phyloP scores from a whole-genome alignment of 225 moss, liverwort and hornwort species.

The Physcomitrellopsis africana region DNA sequence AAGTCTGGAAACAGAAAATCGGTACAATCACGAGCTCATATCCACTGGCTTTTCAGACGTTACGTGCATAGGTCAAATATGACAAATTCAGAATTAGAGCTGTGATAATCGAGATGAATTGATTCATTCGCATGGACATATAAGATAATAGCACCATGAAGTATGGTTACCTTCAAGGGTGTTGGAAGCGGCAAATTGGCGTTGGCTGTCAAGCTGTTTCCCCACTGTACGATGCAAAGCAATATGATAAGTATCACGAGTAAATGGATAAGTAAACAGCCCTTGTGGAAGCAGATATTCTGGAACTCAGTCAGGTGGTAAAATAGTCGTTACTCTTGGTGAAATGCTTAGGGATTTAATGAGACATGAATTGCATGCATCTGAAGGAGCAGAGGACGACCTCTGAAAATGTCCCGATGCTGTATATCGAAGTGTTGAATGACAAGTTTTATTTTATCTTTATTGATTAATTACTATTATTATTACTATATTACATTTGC shows the following conservation, averaged over 20 bases:
- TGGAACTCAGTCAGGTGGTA: background rate
- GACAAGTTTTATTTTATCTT: background rate
- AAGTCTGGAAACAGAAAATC: background rate
- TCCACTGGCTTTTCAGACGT: background rate
- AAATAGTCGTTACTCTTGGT: background rate
- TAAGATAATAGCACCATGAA: background rate
- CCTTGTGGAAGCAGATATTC: background rate
- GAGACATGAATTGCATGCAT: background rate
- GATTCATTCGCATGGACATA: background rate
- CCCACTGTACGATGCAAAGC: slow-evolving; percentile 70
- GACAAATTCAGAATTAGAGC: background rate
- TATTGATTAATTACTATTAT: too few relatives aligned
- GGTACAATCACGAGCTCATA: background rate
- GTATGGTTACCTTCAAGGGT: slow-evolving; percentile 72
- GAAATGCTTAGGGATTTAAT: background rate
- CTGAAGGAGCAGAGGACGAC: background rate
- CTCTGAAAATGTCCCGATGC: background rate
- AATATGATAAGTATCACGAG: background rate
- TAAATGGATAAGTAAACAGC: background rate
- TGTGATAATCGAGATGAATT: background rate
- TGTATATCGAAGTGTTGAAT: background rate
- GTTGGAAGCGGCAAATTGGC: slow-evolving; percentile 88
- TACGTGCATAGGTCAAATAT: background rate
- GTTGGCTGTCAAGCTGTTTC: slow-evolving; percentile 81
- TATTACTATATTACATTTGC: background rate